Evolutionary conservation across 2,329 filamentous ascomycete genomes (phyloP).

Genomic region (Drechslera avenae): DNA sequence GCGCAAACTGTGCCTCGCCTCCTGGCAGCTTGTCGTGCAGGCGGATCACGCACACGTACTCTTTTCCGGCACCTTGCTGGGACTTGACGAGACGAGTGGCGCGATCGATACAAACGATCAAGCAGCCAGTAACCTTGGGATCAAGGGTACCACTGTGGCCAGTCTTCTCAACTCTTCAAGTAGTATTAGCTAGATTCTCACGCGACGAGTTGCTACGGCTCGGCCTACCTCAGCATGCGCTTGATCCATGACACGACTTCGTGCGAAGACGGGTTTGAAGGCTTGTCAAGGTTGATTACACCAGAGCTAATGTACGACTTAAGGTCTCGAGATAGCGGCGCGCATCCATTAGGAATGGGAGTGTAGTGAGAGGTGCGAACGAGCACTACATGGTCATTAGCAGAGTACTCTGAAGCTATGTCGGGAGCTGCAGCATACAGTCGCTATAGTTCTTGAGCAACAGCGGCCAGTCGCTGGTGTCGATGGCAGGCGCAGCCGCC

Average conservation of each 20-base stretch:
- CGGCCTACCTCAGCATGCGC: conserved; percentile 80
- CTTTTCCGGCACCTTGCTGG: conserved; percentile 98
- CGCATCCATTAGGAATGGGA: conserved; percentile 90
- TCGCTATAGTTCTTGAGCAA: conserved; percentile 96
- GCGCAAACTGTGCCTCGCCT: conserved; percentile 88
- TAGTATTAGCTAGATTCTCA: conserved; percentile 18
- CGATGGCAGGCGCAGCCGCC: conserved; percentile 74
- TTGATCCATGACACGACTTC: conserved; percentile 99
- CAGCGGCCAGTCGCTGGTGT: conserved; percentile 90
- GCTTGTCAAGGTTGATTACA: conserved; percentile 98
- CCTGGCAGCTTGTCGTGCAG: conserved; percentile 95
- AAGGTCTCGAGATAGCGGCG: conserved; percentile 89
- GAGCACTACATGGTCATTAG: conserved; percentile 65
- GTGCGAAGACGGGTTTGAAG: conserved; percentile 95
- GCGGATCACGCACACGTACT: conserved; percentile 95
- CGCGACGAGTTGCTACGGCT: neutral
- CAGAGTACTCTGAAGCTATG: conserved; percentile 26
- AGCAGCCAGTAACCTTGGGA: conserved; percentile 94
- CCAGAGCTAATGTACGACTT: conserved; percentile 97
- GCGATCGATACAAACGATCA: conserved; percentile 95
- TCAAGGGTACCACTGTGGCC: conserved; percentile 98
- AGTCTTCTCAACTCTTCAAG: conserved; percentile 82
- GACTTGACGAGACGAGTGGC: conserved; percentile 98
- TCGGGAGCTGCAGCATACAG: conserved; percentile 63
- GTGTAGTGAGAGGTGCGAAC: conserved; percentile 96